phyloP scores from a whole-genome alignment of 331 rosid species.

The Arachis monticola region DNA sequence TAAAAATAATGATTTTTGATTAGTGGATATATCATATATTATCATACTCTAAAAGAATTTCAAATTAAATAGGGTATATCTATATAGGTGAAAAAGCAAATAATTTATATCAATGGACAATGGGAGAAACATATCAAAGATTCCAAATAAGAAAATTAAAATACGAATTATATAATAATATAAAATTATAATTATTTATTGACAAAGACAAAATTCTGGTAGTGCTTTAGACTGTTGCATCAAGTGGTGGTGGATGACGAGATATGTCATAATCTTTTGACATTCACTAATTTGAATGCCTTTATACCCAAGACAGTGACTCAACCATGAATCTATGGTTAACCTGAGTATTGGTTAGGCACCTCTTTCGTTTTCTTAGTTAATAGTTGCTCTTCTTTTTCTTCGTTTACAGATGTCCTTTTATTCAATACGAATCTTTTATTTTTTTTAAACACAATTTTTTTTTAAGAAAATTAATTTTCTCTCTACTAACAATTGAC shows the following conservation, averaged over 20 bases:
- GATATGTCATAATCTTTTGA: slow-evolving; percentile 26
- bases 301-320: slow-evolving; percentile 5
- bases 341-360: slow-evolving; percentile 12
- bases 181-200: background rate
- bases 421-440: too few relatives aligned
- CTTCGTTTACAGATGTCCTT: background rate
- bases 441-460: too few relatives aligned
- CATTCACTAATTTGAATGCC: slow-evolving; percentile 18
- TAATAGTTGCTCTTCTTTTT: background rate
- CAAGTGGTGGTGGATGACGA: slow-evolving; percentile 35
- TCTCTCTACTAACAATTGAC: too few relatives aligned
- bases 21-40: slow-evolving; percentile 15
- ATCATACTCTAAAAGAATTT: background rate
- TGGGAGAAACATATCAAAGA: background rate
- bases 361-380: background rate
- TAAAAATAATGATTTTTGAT: background rate
- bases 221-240: slow-evolving; percentile 34
- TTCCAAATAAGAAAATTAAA: background rate
- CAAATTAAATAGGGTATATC: background rate
- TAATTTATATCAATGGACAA: background rate
- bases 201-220: background rate
- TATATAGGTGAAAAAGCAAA: background rate
- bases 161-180: too few relatives aligned
- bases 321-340: background rate
- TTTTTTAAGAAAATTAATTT: too few relatives aligned